Evolutionary conservation across 192 early-diverging fungal genomes (phyloP).

Genomic region (Coemansia guatemalensis): DNA sequence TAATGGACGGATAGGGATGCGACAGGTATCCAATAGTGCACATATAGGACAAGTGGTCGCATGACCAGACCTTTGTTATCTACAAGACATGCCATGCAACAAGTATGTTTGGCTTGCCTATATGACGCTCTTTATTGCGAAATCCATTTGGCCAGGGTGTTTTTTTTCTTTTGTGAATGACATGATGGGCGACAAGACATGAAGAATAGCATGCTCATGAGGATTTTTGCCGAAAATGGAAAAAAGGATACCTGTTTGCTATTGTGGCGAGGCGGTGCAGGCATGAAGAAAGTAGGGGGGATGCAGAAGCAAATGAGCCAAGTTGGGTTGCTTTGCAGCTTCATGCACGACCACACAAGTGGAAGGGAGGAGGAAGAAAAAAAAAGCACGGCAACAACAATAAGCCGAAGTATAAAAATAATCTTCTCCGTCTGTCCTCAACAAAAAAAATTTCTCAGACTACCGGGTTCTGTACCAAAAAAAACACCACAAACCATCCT

Average conservation of each 20-base stretch:
- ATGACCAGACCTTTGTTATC: neutral
- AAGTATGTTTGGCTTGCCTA: neutral
- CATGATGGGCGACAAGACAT: neutral
- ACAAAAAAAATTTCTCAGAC: slow-evolving; percentile 9
- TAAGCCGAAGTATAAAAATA: slow-evolving; percentile 11
- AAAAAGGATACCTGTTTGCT: neutral
- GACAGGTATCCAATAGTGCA: neutral
- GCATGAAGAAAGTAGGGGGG: neutral
- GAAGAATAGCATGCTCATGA: neutral
- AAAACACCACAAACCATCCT: slow-evolving; percentile 4
- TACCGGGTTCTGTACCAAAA: neutral
- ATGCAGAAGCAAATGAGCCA: neutral
- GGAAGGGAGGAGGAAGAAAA: neutral
- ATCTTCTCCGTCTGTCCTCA: neutral
- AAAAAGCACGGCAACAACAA: neutral
- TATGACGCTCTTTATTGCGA: neutral
- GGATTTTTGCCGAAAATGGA: neutral
- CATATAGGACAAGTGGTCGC: neutral
- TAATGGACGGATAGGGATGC: neutral
- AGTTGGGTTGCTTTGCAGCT: neutral
- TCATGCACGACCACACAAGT: neutral
- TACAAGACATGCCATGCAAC: neutral
- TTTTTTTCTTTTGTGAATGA: neutral
- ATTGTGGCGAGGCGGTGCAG: neutral
- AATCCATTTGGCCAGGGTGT: too few species aligned